phyloP scores from a whole-genome alignment of 352 stramenopile species.

The Phytophthora brassicae region DNA sequence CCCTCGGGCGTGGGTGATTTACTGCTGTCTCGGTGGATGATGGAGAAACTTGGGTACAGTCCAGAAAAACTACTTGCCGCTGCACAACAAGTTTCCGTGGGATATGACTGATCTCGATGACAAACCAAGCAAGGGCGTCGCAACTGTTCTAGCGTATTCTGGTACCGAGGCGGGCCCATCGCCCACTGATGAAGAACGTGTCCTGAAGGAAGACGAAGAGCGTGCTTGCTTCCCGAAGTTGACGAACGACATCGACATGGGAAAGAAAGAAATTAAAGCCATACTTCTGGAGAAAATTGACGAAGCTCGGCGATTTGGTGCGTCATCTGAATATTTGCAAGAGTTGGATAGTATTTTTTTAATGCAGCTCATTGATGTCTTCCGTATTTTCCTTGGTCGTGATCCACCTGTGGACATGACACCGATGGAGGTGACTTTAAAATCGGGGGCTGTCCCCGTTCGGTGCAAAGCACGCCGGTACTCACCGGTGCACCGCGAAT shows the following conservation, averaged over 20 bases:
- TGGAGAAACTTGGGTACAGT: constrained; percentile 4
- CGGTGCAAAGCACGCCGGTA: constrained; percentile 9
- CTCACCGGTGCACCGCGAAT: constrained; percentile 6
- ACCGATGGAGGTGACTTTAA: constrained; percentile 7
- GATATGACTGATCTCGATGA: too few relatives aligned
- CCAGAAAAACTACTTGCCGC: constrained; percentile 1
- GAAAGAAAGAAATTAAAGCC: background rate
- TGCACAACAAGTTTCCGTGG: constrained; percentile 4
- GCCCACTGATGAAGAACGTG: background rate
- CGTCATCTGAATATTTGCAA: background rate
- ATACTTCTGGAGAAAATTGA: constrained; percentile 14
- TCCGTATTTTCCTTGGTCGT: constrained; percentile 1
- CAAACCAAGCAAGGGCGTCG: too few relatives aligned
- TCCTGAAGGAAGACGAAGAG: constrained; percentile 7
- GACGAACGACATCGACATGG: background rate
- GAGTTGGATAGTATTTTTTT: background rate
- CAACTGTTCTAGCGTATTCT: too few relatives aligned
- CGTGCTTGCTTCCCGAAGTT: constrained; percentile 8
- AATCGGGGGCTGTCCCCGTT: background rate
- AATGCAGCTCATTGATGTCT: constrained; percentile 13
- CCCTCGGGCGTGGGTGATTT: background rate
- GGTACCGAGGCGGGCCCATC: background rate
- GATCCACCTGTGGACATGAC: constrained; percentile 20
- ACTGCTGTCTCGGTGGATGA: constrained; percentile 8
- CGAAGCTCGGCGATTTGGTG: background rate